These are phyloP conservation scores for Colletotrichum sojae DNA, from an alignment of 2,329 filamentous ascomycete species.

Conservation along the genomic window DNA sequence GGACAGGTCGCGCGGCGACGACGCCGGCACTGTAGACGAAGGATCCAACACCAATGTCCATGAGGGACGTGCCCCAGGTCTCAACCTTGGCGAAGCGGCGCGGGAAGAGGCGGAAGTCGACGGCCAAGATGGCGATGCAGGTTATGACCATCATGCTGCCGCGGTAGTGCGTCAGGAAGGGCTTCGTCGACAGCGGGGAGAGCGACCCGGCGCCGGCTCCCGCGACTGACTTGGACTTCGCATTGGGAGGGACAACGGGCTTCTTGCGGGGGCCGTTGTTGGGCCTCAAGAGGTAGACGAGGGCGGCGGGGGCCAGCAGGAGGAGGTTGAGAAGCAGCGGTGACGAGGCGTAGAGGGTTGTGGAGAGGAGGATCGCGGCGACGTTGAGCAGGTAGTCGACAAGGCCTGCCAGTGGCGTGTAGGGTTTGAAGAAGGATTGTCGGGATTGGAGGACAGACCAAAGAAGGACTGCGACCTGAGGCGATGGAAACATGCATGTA, in stretches of 20 bases:
- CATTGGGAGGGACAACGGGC: slow-evolving; percentile 62
- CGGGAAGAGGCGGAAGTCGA: slow-evolving; percentile 94
- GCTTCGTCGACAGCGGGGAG: slow-evolving; percentile 81
- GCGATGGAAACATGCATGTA: slow-evolving; percentile 38
- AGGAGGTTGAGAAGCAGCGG: slow-evolving; percentile 83
- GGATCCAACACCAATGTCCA: slow-evolving; percentile 97
- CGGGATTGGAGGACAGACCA: slow-evolving; percentile 92
- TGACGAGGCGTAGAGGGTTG: slow-evolving; percentile 84
- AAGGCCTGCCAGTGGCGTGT: slow-evolving; percentile 75
- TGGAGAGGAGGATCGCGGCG: slow-evolving; percentile 84
- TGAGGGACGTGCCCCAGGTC: slow-evolving; percentile 99
- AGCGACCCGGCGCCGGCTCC: slow-evolving; percentile 44
- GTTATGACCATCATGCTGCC: slow-evolving; percentile 93
- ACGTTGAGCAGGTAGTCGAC: slow-evolving; percentile 93
- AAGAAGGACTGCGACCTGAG: slow-evolving; percentile 82
- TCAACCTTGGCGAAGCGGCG: slow-evolving; percentile 97
- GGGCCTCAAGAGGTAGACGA: slow-evolving; percentile 70
- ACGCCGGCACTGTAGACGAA: slow-evolving; percentile 96
- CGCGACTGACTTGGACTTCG: slow-evolving; percentile 52
- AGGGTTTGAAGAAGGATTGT: slow-evolving; percentile 85
- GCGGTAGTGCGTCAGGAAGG: slow-evolving; percentile 93
- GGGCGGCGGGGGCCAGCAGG: slow-evolving; percentile 77
- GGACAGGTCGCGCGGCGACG: slow-evolving; percentile 85
- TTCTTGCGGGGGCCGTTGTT: slow-evolving; percentile 58
- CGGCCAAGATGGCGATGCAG: slow-evolving; percentile 92